Base-by-base conservation (phyloP, 257 asterid genomes). In the Rubia yunnanensis region DNA sequence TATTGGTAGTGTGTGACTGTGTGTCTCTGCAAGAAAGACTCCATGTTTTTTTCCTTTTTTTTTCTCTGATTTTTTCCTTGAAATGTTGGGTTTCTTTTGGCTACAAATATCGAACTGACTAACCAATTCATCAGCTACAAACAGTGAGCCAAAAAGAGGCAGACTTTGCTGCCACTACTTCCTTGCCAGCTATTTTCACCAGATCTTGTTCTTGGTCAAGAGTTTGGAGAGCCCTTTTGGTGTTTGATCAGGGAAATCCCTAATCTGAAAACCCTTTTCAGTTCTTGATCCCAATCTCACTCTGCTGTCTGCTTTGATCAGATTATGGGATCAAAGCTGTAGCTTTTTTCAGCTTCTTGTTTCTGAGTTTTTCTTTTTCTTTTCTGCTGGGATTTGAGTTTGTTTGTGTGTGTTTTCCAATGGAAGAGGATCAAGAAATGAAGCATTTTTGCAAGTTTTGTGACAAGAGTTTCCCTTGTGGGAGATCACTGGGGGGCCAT, bases 381-480 rank as follows among this genome's bases (percentile, higher is more conserved):
- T 44, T 44, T 7, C 17, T 44, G 52, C 17, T 44, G 14, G 52
- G 52, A 44, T 44, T 44, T 44, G n/a, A 14, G 57, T 7, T 50
- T 50, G 57, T 50, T 50, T 50, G 28, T n/a, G n/a, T n/a, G 57
- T 63, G 64, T 14, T 36, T 27, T 65, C 54, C 46, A 36, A 67
- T 53, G 1, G 32, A 26, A 70, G 81, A 70, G 60, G 68, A 76
- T 78, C 77, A 77, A 64, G 75, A 77, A 72, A 4, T 80, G 81
- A 80, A 78, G 69, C 81, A 76, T 49, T 63, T 69, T 50, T 91
- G 96, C 86, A 90, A 77, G 74, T 81, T 90, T 78, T 90, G 97
- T 74, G 41, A 31, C 82, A 90, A 86, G 72, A 74, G 73, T 46
- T 84, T 82, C 73, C 78, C 83, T 26, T 82, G 85, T 74, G 91